Evolutionary conservation across 2,329 filamentous ascomycete species (phyloP).

Genomic region (Pestalotiopsis sp.): DNA sequence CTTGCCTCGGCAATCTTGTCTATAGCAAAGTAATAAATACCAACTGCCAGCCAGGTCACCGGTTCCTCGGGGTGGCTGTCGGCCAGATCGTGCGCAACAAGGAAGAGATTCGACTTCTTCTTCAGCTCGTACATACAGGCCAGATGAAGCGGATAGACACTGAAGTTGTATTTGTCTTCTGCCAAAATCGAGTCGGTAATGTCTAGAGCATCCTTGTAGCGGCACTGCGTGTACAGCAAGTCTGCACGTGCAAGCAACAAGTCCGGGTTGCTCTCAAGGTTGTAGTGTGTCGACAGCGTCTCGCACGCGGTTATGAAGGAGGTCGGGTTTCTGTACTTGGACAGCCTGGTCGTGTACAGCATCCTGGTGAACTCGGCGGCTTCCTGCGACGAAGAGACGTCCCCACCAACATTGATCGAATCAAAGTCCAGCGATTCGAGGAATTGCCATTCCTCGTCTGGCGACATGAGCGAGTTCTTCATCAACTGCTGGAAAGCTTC

Average conservation of each 20-base stretch:
- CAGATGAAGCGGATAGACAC: conserved; percentile 85
- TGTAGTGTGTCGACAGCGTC: conserved; percentile 91
- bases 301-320: conserved; percentile 85
- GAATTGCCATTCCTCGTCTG: conserved; percentile 87
- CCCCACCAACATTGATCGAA: conserved; percentile 66
- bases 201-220: conserved; percentile 81
- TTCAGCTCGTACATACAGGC: conserved; percentile 87
- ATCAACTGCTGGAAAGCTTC: conserved; percentile 98
- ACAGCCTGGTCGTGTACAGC: conserved; percentile 92
- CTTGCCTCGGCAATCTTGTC: conserved; percentile 89
- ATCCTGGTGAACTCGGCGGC: conserved; percentile 92
- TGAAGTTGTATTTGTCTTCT: conserved; percentile 85
- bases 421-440: conserved; percentile 90
- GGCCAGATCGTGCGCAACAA: conserved; percentile 88
- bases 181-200: conserved; percentile 83
- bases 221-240: conserved; percentile 90
- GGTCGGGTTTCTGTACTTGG: conserved; percentile 87
- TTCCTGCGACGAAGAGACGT: conserved; percentile 73
- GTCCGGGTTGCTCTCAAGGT: conserved; percentile 81
- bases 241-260: conserved; percentile 88
- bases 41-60: conserved; percentile 90
- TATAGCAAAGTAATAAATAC: conserved; percentile 90
- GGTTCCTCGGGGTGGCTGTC: conserved; percentile 90
- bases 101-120: conserved; percentile 84
- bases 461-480: conserved; percentile 89